Evolutionary conservation across 305 asterid genomes (phyloP).

Genomic region (Ilex paraguariensis): DNA sequence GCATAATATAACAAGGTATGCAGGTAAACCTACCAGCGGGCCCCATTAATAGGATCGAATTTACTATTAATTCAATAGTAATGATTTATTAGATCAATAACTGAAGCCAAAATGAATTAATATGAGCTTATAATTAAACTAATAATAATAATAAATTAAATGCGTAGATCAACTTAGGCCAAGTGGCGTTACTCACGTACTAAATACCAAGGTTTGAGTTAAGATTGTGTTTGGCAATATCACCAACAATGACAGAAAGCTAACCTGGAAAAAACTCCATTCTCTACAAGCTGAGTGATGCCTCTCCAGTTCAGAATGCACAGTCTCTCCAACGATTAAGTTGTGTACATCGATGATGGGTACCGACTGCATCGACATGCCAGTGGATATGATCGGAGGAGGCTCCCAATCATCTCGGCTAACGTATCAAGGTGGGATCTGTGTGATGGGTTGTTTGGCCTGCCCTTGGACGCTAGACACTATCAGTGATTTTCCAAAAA

Average conservation of each 20-base stretch:
- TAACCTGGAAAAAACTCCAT: conserved; percentile 50
- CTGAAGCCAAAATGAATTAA: too few species aligned
- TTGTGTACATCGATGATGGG: conserved; percentile 32
- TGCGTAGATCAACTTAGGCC: neutral
- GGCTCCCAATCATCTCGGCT: conserved; percentile 11
- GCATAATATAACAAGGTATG: too few species aligned
- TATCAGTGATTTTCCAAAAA: conserved; percentile 34
- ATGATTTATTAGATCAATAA: too few species aligned
- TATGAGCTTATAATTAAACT: too few species aligned
- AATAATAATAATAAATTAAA: too few species aligned
- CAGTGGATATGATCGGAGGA: conserved; percentile 5
- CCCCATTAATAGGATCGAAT: too few species aligned
- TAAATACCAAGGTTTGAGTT: too few species aligned
- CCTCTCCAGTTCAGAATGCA: conserved; percentile 22
- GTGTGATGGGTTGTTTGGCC: conserved; percentile 17
- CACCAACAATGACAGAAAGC: neutral
- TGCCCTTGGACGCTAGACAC: conserved; percentile 49
- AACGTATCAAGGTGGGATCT: conserved; percentile 31
- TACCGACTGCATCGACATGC: neutral
- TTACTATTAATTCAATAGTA: too few species aligned
- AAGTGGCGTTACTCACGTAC: neutral
- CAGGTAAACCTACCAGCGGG: too few species aligned
- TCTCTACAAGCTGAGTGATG: conserved; percentile 44
- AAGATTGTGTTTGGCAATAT: too few species aligned
- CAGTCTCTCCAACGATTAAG: conserved; percentile 15